Evolutionary conservation across 1,284 basidiomycete species (phyloP), one percentile per base, ranked within the genome.

Genomic region (Mycosarcoma maydis): DNA sequence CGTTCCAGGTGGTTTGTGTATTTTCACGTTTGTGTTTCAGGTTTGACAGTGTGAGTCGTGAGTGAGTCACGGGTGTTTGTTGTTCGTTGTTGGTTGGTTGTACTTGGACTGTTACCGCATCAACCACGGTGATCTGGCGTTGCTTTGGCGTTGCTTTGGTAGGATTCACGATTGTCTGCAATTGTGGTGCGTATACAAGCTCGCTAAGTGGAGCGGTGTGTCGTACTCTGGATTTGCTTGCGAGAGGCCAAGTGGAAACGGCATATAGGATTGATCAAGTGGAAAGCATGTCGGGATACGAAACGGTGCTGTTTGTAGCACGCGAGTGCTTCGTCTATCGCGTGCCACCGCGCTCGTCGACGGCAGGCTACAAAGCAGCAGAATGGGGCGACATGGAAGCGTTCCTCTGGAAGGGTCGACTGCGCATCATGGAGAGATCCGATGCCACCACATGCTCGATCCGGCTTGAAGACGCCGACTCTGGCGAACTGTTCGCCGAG

Each of bases 381-480:
- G 79, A 81, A 27, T 81, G 79, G 79, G 92, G 92, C 9, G 90
- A 93, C 82, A 86, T 92, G 46, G 87, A 87, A 22, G 59, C 86
- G 48, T 91, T 91, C 1, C 83, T 95, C 19, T 95, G 93, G 92
- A 94, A 92, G 80, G 93, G 92, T 10, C 86, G 92, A n/a, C 83
- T 94, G 62, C 86, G 92, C 46, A 89, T 94, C 70, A 85, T 92
- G 38, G 92, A 94, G 82, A 88, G 66, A 1, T 68, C 69, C 19
- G 37, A 38, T 17, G 47, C 57, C 6, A 16, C 22, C 40, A 56
- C 48, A 5, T 80, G 80, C 51, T 68, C 73, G 22, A 80, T 80
- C 24, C 60, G 80, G 4, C 48, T 80, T 8, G 80, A 80, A 42
- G 80, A 81, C 44, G 48, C 36, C 24, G 58, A 64, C 10, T 20